Conservation (phyloP, 2,329 filamentous ascomycete genomes). For the Hypoxylon sp. region DNA sequence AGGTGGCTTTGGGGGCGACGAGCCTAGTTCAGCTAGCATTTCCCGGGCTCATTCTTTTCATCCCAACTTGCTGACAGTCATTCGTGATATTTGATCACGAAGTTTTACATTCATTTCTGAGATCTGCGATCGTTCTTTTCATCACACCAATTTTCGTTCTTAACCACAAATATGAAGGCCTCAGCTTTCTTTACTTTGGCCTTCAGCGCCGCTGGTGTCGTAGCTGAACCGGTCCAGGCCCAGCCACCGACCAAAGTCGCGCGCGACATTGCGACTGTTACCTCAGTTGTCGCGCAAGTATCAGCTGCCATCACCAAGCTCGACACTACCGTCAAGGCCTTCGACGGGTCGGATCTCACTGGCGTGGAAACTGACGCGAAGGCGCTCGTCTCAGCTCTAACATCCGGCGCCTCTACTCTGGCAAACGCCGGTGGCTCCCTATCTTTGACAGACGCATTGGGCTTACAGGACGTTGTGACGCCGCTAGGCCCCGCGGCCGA, state of each 20-base stretch:
- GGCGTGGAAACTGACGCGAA: slow-evolving; percentile 44
- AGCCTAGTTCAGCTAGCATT: slow-evolving; percentile 16
- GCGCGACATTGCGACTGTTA: slow-evolving; percentile 45
- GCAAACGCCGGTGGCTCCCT: slow-evolving; percentile 15
- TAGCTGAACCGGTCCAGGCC: slow-evolving; percentile 39
- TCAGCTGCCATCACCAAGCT: slow-evolving; percentile 47
- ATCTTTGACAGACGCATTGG: slow-evolving; percentile 34
- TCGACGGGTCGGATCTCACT: slow-evolving; percentile 43
- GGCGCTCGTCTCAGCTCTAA: slow-evolving; percentile 44
- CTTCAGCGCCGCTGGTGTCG: slow-evolving; percentile 42
- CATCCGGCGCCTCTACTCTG: slow-evolving; percentile 39
- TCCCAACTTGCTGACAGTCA: slow-evolving; percentile 14
- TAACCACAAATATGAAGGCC: slow-evolving; percentile 44
- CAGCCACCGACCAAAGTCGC: slow-evolving; percentile 30
- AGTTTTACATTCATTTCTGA: slow-evolving; percentile 31
- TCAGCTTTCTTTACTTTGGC: slow-evolving; percentile 44
- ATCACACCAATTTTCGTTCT: slow-evolving; percentile 10
- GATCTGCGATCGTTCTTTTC: slow-evolving; percentile 34
- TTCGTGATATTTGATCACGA: slow-evolving; percentile 17
- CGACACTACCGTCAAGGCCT: slow-evolving; percentile 49
- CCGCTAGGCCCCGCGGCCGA: slow-evolving; percentile 30
- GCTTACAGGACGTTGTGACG: slow-evolving; percentile 29
- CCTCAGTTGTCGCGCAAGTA: slow-evolving; percentile 43
- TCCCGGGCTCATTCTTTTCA: slow-evolving; percentile 17
- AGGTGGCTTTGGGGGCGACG: slow-evolving; percentile 6